These are phyloP conservation scores for Monilinia fructicola DNA, from an alignment of 2,329 filamentous ascomycete genomes.

Conservation along the genomic window DNA sequence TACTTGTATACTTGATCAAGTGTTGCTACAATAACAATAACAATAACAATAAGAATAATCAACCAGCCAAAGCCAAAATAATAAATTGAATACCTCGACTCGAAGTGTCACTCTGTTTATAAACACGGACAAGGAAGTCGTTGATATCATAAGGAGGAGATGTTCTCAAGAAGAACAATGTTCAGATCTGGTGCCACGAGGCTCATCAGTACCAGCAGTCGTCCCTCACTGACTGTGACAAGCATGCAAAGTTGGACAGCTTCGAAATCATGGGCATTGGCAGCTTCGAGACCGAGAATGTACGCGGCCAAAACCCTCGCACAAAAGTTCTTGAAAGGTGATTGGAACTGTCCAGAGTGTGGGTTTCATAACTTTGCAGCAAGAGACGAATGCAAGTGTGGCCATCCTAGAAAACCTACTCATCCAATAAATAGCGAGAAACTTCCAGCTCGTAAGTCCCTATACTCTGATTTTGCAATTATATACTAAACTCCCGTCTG, in stretches of 20 bases:
- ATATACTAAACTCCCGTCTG: slow-evolving; percentile 15
- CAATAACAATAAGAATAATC: background rate
- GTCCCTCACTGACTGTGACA: background rate
- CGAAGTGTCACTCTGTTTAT: no score
- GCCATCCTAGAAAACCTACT: background rate
- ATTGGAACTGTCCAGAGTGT: background rate
- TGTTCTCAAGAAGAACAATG: background rate
- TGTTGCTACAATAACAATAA: background rate
- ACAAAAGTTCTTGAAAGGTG: background rate
- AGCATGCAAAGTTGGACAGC: background rate
- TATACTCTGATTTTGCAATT: background rate
- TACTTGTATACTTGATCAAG: background rate
- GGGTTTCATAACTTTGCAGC: background rate
- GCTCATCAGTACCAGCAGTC: background rate
- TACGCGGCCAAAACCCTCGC: no score
- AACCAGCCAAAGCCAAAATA: background rate
- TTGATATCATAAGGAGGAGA: background rate
- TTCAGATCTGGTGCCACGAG: background rate
- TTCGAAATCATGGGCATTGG: background rate
- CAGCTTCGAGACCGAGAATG: background rate
- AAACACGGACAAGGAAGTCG: no score
- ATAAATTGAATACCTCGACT: no score
- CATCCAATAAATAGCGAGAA: background rate
- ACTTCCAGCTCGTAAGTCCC: slow-evolving; percentile 22
- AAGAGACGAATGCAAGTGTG: background rate